Evolutionary conservation across 352 stramenopile species (phyloP).

Genomic region (Lagenidium giganteum): DNA sequence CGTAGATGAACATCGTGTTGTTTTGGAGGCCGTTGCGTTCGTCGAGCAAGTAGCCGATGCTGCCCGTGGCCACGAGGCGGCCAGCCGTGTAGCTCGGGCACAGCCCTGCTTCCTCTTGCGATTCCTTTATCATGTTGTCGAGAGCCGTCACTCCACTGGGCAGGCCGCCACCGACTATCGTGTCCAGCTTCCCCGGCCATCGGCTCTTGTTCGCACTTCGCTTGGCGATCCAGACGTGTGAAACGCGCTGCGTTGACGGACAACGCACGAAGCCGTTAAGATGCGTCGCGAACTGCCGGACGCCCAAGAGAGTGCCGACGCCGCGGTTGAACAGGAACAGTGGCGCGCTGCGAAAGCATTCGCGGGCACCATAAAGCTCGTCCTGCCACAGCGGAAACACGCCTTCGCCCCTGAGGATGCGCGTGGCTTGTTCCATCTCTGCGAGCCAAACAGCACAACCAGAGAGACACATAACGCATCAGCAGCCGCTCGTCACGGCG

Average conservation of each 20-base stretch:
- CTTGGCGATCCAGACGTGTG: slow-evolving; percentile 50
- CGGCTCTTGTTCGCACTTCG: slow-evolving; percentile 33
- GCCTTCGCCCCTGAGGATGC: slow-evolving; percentile 22
- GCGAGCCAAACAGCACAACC: not conserved
- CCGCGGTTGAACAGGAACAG: slow-evolving; percentile 54
- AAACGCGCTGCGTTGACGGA: slow-evolving; percentile 13
- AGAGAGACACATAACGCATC: no score
- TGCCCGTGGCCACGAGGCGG: slow-evolving; percentile 26
- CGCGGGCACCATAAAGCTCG: slow-evolving; percentile 43
- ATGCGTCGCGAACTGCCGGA: slow-evolving; percentile 56
- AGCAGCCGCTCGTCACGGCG: no score
- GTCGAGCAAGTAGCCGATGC: slow-evolving; percentile 41
- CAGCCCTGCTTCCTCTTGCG: slow-evolving; percentile 42
- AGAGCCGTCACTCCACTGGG: slow-evolving; percentile 28
- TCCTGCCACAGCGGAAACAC: slow-evolving; percentile 38
- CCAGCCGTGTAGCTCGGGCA: slow-evolving; percentile 17
- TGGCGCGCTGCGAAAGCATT: slow-evolving; percentile 23
- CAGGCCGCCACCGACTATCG: slow-evolving; percentile 42
- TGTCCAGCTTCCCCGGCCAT: slow-evolving; percentile 39
- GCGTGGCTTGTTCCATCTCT: slow-evolving; percentile 29
- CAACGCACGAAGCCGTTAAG: slow-evolving; percentile 57
- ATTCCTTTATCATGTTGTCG: slow-evolving; percentile 63
- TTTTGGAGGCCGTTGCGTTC: slow-evolving; percentile 36
- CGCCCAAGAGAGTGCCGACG: slow-evolving; percentile 41
- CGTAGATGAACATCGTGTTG: slow-evolving; percentile 55